A percentile compares a stretch with the other conserved stretches of the same genome.
Conservation (phyloP, 768 basidiomycete genomes). For the Mycena pura region DNA sequence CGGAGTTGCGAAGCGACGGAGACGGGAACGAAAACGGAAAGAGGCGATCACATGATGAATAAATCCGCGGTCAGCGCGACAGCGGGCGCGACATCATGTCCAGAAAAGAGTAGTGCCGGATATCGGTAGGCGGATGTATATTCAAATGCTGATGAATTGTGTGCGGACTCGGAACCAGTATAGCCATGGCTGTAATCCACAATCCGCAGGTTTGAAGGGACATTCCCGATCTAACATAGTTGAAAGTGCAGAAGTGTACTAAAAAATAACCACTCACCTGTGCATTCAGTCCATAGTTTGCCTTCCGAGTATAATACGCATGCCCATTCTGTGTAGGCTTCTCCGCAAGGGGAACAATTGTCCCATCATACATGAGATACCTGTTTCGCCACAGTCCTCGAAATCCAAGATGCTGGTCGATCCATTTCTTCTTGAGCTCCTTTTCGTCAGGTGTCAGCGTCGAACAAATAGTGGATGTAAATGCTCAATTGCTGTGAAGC, state of each 20-base stretch:
- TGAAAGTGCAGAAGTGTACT: not conserved
- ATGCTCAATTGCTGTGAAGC: too few relatives aligned
- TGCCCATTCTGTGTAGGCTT: constrained; percentile 40
- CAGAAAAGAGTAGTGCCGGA: constrained; percentile 34
- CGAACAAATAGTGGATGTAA: not conserved
- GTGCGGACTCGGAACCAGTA: constrained; percentile 42
- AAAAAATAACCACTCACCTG: constrained; percentile 39
- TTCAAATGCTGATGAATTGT: constrained; percentile 43
- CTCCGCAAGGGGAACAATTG: constrained; percentile 36
- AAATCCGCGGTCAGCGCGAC: too few relatives aligned
- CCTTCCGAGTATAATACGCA: constrained; percentile 43
- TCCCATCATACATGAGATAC: constrained; percentile 45
- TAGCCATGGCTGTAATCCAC: constrained; percentile 41
- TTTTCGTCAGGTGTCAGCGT: not conserved
- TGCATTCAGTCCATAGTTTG: constrained; percentile 44
- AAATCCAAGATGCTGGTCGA: not conserved
- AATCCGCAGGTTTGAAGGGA: constrained; percentile 36
- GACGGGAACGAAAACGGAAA: too few relatives aligned
- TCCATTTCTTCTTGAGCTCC: not conserved
- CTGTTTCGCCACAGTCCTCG: constrained; percentile 25
- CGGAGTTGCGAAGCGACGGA: too few relatives aligned
- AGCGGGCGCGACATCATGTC: constrained; percentile 37
- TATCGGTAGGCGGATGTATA: constrained; percentile 34
- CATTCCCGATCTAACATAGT: constrained; percentile 40
- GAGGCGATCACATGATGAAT: too few relatives aligned